Conservation (phyloP, 2,329 filamentous ascomycete species). For the Beauveria rudraprayagi region DNA sequence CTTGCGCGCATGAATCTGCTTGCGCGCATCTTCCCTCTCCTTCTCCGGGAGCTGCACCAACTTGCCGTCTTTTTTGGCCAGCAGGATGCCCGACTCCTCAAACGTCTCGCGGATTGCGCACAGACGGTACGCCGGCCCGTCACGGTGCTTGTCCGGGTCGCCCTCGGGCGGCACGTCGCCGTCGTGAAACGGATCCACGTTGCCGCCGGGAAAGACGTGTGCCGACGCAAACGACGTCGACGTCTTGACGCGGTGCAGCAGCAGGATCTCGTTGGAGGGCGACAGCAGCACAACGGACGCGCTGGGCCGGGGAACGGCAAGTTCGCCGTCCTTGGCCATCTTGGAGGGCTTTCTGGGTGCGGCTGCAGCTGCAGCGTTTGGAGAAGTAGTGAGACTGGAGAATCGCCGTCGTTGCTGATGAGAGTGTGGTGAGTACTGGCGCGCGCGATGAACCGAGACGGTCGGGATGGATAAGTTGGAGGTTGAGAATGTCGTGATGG, state of each 20-base stretch:
- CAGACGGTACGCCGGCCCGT: constrained; percentile 66
- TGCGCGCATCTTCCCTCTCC: constrained; percentile 58
- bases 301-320: constrained; percentile 50
- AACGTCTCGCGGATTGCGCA: constrained; percentile 88
- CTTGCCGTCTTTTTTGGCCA: constrained; percentile 49
- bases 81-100: constrained; percentile 84
- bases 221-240: constrained; percentile 82
- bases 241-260: constrained; percentile 77
- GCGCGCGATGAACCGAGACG: background rate
- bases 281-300: constrained; percentile 80
- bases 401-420: background rate
- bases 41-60: constrained; percentile 53
- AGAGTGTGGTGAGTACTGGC: background rate
- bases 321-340: constrained; percentile 17
- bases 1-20: constrained; percentile 58
- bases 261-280: constrained; percentile 74
- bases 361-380: background rate
- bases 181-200: constrained; percentile 70
- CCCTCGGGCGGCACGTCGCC: constrained; percentile 42
- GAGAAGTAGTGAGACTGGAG: background rate
- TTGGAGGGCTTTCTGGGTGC: background rate
- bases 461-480: background rate
- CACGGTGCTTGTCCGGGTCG: constrained; percentile 53
- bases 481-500: background rate
- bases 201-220: constrained; percentile 92